A percentile compares a stretch with the other conserved stretches of the same genome.
Evolutionary conservation across 2,329 filamentous ascomycete species (phyloP).

Genomic region (Alternaria burnsii): DNA sequence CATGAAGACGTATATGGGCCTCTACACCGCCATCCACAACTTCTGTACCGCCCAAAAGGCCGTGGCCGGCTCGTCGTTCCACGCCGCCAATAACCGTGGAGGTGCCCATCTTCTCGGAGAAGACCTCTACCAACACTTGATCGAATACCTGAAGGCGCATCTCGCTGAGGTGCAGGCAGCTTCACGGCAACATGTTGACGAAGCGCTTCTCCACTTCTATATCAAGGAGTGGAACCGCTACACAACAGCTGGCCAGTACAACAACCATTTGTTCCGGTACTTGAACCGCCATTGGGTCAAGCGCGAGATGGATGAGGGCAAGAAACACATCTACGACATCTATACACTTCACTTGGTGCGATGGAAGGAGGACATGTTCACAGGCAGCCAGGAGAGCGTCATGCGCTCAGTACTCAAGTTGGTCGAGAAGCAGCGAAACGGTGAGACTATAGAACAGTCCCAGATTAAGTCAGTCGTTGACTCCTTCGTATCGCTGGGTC

Average conservation of each 20-base stretch:
- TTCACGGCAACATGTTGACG: constrained; percentile 83
- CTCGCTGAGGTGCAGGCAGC: constrained; percentile 74
- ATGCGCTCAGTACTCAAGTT: constrained; percentile 95
- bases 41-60: constrained; percentile 99
- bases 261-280: constrained; percentile 96
- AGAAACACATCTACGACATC: constrained; percentile 97
- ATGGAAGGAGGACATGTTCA: constrained; percentile 93
- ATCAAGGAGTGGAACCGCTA: constrained; percentile 97
- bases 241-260: constrained; percentile 94
- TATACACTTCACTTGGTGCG: constrained; percentile 96
- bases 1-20: constrained; percentile 95
- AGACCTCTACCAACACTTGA: constrained; percentile 92
- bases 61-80: constrained; percentile 64
- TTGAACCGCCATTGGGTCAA: constrained; percentile 99
- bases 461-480: constrained; percentile 98
- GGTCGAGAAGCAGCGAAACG: constrained; percentile 95
- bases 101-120: constrained; percentile 95
- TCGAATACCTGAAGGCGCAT: constrained; percentile 82
- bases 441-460: constrained; percentile 95
- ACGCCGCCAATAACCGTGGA: constrained; percentile 70
- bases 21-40: constrained; percentile 98
- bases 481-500: constrained; percentile 89
- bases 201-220: constrained; percentile 89
- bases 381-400: constrained; percentile 81
- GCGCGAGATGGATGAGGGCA: constrained; percentile 97